Evolutionary conservation across 75 land plant species (phyloP), one percentile per base, ranked within the genome.

Genomic region (Sequoiadendron giganteum): DNA sequence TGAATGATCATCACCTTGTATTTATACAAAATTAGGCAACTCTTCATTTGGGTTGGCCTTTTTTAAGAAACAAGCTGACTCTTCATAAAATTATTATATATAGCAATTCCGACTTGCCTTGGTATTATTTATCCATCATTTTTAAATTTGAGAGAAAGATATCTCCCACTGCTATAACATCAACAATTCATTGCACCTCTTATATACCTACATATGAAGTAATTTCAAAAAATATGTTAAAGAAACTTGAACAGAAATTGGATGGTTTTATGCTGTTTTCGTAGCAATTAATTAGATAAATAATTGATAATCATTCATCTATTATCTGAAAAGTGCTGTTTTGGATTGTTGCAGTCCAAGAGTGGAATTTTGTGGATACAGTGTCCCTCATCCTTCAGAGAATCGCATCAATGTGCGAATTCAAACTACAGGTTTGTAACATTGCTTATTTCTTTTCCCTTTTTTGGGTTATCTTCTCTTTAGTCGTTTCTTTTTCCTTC

Each of bases 361-460:
- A 43, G 99, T 96, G 10, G 85, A 88, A 42, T 96, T 97, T 89
- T 95, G 95, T 88, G 99, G 99, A 8, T 97, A 97, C 86, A 97
- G 98, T 86, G 93, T 96, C 49, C 99, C 99, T 87, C 99, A 97
- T 92, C 99, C 99, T 70, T 95, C 98, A 43, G 99, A 96, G 38
- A 90, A 91, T 90, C 94, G 95, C 6, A 97, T 97, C 36, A 97
- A 96, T 75, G 88, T 97, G 30, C 91, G 97, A 91, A 94, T 97
- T 78, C 99, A 96, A 93, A 97, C 98, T n/a, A 96, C 97, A 82
- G 99, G 99, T 96, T 85, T 87, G 81, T 55, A 32, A 79, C 30
- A 39, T 36, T 89, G 40, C 40, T 54, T 28, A 30, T 34, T 75
- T 34, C 14, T 75, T 75, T 75, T 30, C 36, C 76, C 34, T 75